phyloP scores from a whole-genome alignment of 2,329 filamentous ascomycete species.

The Aspergillus udagawae region DNA sequence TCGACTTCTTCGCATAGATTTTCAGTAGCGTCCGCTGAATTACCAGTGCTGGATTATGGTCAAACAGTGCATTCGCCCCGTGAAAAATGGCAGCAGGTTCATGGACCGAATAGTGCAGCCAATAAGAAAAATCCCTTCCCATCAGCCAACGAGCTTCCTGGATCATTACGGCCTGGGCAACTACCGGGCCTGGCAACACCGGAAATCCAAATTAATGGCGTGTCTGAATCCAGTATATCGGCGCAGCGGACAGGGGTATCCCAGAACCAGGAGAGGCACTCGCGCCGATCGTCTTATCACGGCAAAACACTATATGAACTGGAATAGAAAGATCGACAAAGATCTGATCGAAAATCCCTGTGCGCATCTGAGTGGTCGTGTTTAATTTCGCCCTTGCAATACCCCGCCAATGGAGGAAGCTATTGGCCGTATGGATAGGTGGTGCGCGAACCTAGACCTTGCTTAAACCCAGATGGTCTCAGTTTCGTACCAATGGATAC shows the following conservation, averaged over 20 bases:
- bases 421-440: not conserved
- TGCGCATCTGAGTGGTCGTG: not conserved
- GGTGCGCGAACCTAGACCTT: not conserved
- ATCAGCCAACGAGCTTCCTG: not conserved
- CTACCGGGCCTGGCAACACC: not conserved
- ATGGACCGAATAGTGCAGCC: not conserved
- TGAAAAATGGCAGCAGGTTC: not conserved
- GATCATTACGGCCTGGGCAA: not conserved
- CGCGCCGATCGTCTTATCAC: not conserved
- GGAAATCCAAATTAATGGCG: not conserved
- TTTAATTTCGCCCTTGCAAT: not conserved
- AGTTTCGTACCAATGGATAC: not conserved
- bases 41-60: not conserved
- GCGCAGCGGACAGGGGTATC: not conserved
- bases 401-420: not conserved
- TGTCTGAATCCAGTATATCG: not conserved
- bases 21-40: not conserved
- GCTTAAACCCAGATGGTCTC: not conserved
- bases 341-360: not conserved
- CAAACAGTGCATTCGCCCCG: not conserved
- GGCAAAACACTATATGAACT: not conserved
- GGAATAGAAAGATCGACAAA: not conserved
- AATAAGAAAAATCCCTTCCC: not conserved
- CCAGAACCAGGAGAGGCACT: not conserved
- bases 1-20: not conserved